Conservation (phyloP, 2,329 filamentous ascomycete genomes). For the Ascochyta rabiei region DNA sequence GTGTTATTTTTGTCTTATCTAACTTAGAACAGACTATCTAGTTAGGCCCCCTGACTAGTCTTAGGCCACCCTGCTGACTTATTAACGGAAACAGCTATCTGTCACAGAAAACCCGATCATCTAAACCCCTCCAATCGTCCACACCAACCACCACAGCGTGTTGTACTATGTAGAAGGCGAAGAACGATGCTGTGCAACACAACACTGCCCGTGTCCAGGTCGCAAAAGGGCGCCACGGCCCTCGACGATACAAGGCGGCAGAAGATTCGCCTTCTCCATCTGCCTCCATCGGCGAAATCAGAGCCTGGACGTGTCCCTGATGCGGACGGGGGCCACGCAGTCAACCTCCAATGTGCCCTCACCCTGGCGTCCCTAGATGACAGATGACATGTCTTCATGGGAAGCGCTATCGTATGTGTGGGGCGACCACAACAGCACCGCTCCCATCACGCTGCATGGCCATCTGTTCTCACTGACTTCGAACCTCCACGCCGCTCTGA, state of each 20-base stretch:
- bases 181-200: too few species aligned
- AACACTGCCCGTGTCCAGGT: too few species aligned
- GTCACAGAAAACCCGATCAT: too few species aligned
- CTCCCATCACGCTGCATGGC: conserved; percentile 8
- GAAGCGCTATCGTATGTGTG: conserved; percentile 25
- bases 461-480: conserved; percentile 10
- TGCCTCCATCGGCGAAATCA: not conserved
- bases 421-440: conserved; percentile 9
- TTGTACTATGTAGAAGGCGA: not conserved
- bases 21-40: too few species aligned
- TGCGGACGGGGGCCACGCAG: not conserved
- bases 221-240: too few species aligned
- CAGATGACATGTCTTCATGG: not conserved
- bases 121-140: too few species aligned
- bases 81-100: too few species aligned
- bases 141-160: not conserved
- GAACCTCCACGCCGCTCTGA: conserved; percentile 22
- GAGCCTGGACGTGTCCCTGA: not conserved
- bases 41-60: too few species aligned
- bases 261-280: conserved; percentile 4
- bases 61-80: too few species aligned
- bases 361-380: not conserved
- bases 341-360: not conserved
- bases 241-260: not conserved
- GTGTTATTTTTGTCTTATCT: too few species aligned